Evolutionary conservation across 1,139 yeast species (phyloP), one percentile per base, ranked within the genome.

Genomic region (Yamadazyma diddensiae): DNA sequence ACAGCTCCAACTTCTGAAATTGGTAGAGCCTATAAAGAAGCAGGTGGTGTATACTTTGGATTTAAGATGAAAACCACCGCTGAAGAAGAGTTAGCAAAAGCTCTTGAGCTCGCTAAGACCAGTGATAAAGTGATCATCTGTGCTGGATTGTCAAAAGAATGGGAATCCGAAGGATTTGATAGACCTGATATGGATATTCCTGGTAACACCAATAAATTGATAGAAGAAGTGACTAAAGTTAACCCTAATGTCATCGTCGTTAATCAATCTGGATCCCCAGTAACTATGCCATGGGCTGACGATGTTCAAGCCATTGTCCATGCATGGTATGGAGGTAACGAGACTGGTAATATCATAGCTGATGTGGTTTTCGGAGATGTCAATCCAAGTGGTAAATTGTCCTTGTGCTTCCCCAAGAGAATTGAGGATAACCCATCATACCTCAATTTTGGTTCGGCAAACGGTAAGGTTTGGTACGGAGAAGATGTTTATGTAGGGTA

Each of bases 241-340:
- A 77, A 76, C 45, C 65, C 69, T 24, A 72, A 76, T 46, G 65
- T 72, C 7, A 67, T 75, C 15, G 59, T 77, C 28, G 80, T 77
- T 16, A 70, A 74, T 53, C 82, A 77, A 50, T 67, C 79, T 3
- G 84, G 84, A 33, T 65, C 81, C 8, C 83, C 85, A 1, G 82
- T 78, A 18, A 61, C 71, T 21, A 61, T 79, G 66, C 79, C 81
- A 19, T 77, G 82, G 81, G 50, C 61, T 10, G 53, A 63, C 24
- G 51, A 68, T 15, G 73, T 68, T 12, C 63, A 62, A 34, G 73
- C 73, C 4, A 45, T 77, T 24, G 55, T 77, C 6, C 82, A 78
- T 36, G 77, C 65, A 7, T 62, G 69, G 69, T 62, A 53, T 37
- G 68, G 68, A 5, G 68, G 68, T 29, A 56, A 51, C 34, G 57